phyloP scores from a whole-genome alignment of 1,284 basidiomycete genomes.

The Somion occarium region DNA sequence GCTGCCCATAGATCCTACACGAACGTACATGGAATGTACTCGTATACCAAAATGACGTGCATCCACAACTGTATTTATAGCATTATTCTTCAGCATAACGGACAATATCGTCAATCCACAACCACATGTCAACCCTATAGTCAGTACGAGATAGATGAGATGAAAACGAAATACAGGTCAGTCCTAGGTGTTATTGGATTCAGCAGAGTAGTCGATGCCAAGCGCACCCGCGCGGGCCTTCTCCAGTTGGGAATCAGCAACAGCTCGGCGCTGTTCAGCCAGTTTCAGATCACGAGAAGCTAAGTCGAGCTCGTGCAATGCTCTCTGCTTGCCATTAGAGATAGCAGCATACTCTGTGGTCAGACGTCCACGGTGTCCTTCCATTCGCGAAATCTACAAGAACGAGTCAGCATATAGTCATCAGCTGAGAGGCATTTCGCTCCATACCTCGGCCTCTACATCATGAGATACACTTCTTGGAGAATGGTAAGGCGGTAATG shows the following conservation, averaged over 20 bases:
- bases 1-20: conserved; percentile 65
- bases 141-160: no score
- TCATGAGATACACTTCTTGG: neutral
- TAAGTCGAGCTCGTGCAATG: conserved; percentile 56
- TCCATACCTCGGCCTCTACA: neutral
- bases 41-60: conserved; percentile 53
- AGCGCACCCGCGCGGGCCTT: conserved; percentile 53
- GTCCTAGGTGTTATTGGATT: no score
- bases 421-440: neutral
- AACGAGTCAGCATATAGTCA: neutral
- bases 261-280: conserved; percentile 49
- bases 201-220: conserved; percentile 42
- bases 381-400: conserved; percentile 21
- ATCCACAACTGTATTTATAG: no score
- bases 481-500: neutral
- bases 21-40: conserved; percentile 74
- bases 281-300: conserved; percentile 52
- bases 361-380: conserved; percentile 35
- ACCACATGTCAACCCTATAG: no score
- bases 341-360: conserved; percentile 37
- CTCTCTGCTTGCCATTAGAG: conserved; percentile 41
- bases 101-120: no score
- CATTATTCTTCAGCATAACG: no score
- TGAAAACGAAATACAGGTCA: no score
- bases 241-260: conserved; percentile 54